Evolutionary conservation across 495 filamentous ascomycete species (phyloP), one percentile per base, ranked within the genome.

Genomic region (Aspergillus leporis): DNA sequence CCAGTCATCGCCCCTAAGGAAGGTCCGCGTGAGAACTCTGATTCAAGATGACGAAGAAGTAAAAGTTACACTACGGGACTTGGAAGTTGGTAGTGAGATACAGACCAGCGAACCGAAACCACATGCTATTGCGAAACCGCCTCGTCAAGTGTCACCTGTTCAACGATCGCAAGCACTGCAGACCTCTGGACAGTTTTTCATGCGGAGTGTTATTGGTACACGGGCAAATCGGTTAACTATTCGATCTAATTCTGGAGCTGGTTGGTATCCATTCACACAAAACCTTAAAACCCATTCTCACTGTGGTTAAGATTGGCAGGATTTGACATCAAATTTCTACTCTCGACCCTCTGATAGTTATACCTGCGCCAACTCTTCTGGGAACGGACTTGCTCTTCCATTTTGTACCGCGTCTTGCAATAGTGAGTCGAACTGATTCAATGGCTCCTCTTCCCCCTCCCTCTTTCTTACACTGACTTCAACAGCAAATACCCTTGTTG

Each of bases 341-440:
- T 89, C 85, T 41, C 77, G 71, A 45, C 81, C 89, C 1, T 75
- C 83, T 32, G 89, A 93, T 70, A 72, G 76, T 21, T 82, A 93
- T 68, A 62, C 76, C n/a, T 87, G 81, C 51, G 64, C 68, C 4
- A 87, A 83, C 60, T 77, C 83, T 19, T 73, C 80, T 13, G 80
- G 83, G 4, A 71, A 76, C n/a, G 75, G 78, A 2, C 71, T 79
- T 36, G 79, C 84, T n/a, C 83, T 93, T 25, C 91, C 92, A 0
- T 94, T 96, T 67, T 94, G 90, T 67, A 83, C 83, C 41, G 81
- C 87, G 5, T 79, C 85, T 40, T 92, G 88, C 64, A 87, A 94
- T 56, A 92, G 86, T 91, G 76, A 81, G 88, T 81, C 6, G 2
- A 40, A 1, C 16, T 7, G 53, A 0, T 21, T 19, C 3, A 19